phyloP scores from a whole-genome alignment of 208 protist species.

The Blechomonas ayalai region DNA sequence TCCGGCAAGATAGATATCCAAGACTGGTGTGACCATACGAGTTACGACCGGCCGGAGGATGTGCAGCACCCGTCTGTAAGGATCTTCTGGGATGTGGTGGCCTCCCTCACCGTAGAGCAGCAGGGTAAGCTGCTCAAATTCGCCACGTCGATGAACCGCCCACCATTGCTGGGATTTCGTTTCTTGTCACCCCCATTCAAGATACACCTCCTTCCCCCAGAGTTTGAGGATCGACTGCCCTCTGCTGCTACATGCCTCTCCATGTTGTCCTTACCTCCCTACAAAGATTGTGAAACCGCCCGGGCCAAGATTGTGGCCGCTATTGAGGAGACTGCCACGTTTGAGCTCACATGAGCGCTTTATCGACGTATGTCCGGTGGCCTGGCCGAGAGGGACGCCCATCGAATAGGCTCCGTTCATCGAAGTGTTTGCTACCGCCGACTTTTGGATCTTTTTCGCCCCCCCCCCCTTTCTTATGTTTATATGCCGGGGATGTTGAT shows the following conservation, averaged over 20 bases:
- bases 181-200: constrained; percentile 88
- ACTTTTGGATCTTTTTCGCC: no score
- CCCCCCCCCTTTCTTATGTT: no score
- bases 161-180: constrained; percentile 90
- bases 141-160: constrained; percentile 69
- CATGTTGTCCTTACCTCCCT: constrained; percentile 89
- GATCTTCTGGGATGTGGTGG: constrained; percentile 88
- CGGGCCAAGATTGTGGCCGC: constrained; percentile 85
- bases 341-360: constrained; percentile 80
- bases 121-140: constrained; percentile 85
- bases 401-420: no score
- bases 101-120: constrained; percentile 57
- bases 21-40: constrained; percentile 83
- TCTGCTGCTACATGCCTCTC: constrained; percentile 92
- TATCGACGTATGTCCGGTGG: no score
- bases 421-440: no score
- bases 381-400: no score
- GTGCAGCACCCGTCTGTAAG: constrained; percentile 32
- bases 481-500: no score
- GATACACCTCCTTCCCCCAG: constrained; percentile 49
- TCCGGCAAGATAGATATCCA: constrained; percentile 72
- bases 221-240: constrained; percentile 63
- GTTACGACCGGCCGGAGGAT: constrained; percentile 73
- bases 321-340: constrained; percentile 76
- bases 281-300: constrained; percentile 46